A percentile compares a stretch with the other conserved stretches of the same genome.
Conservation (phyloP, 2,329 filamentous ascomycete species). For the Talaromyces sp. region DNA sequence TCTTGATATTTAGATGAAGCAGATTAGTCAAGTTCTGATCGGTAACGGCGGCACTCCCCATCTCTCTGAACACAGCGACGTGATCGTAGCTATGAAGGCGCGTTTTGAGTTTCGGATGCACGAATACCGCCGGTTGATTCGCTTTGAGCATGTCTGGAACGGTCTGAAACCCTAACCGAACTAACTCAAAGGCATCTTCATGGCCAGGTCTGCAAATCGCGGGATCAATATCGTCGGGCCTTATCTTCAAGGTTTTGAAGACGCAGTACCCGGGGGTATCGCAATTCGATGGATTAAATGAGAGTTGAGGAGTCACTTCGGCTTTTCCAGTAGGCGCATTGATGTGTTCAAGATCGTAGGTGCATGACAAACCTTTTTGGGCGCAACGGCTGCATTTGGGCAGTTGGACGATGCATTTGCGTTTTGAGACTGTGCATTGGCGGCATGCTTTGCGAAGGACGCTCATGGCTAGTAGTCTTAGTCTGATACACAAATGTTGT, state of each 20-base stretch:
- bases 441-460: conserved; percentile 13
- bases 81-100: not conserved
- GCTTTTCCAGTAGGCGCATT: not conserved
- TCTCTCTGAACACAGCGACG: not conserved
- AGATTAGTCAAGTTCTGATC: not conserved
- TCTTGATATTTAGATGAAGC: conserved; percentile 10
- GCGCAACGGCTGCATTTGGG: conserved; percentile 12
- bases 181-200: conserved; percentile 5
- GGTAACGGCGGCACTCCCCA: not conserved
- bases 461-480: not conserved
- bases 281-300: conserved; percentile 9
- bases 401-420: conserved; percentile 12
- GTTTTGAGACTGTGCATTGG: conserved; percentile 8
- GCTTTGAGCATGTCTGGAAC: not conserved
- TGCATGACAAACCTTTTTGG: conserved; percentile 9
- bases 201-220: conserved; percentile 6
- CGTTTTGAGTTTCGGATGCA: conserved; percentile 5
- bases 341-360: conserved; percentile 13
- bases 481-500: too few species aligned
- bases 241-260: not conserved
- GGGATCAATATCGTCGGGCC: not conserved
- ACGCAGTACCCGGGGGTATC: conserved; percentile 12
- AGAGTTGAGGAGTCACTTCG: not conserved
- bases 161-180: not conserved
- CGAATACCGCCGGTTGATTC: not conserved